phyloP scores from a whole-genome alignment of 495 filamentous ascomycete genomes.

The Neurospora sp. region DNA sequence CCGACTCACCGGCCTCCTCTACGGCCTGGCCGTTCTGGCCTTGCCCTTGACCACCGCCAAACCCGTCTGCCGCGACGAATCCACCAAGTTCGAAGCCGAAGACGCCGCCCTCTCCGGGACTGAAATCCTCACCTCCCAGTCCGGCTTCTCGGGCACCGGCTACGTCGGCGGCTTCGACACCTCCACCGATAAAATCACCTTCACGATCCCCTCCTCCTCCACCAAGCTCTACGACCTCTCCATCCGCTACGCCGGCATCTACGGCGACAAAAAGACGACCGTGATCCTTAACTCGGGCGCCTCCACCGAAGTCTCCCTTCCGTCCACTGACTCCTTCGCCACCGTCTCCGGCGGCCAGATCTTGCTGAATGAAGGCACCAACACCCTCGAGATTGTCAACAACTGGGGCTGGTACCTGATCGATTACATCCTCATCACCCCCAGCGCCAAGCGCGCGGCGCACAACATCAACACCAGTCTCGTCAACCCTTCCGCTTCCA shows the following conservation, averaged over 20 bases:
- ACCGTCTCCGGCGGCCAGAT: constrained; percentile 31
- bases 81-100: constrained; percentile 29
- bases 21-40: background rate
- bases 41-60: background rate
- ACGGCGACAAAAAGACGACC: constrained; percentile 32
- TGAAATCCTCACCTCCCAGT: constrained; percentile 19
- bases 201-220: constrained; percentile 19
- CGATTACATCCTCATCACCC: constrained; percentile 31
- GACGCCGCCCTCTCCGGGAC: constrained; percentile 27
- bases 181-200: constrained; percentile 30
- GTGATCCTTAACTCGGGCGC: constrained; percentile 29
- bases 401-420: constrained; percentile 42
- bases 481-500: constrained; percentile 21
- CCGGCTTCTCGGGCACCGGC: constrained; percentile 31
- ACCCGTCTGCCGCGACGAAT: background rate
- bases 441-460: constrained; percentile 23
- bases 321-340: constrained; percentile 16
- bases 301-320: constrained; percentile 29
- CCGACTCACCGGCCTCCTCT: background rate
- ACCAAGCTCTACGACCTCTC: constrained; percentile 29
- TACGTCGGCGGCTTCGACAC: constrained; percentile 35
- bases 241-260: constrained; percentile 30
- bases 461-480: constrained; percentile 26
- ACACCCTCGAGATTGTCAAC: constrained; percentile 33
- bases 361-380: constrained; percentile 29